These are phyloP conservation scores for Sanguinoderma infundibulare DNA, from an alignment of 1,284 basidiomycete genomes.

Conservation along the genomic window DNA sequence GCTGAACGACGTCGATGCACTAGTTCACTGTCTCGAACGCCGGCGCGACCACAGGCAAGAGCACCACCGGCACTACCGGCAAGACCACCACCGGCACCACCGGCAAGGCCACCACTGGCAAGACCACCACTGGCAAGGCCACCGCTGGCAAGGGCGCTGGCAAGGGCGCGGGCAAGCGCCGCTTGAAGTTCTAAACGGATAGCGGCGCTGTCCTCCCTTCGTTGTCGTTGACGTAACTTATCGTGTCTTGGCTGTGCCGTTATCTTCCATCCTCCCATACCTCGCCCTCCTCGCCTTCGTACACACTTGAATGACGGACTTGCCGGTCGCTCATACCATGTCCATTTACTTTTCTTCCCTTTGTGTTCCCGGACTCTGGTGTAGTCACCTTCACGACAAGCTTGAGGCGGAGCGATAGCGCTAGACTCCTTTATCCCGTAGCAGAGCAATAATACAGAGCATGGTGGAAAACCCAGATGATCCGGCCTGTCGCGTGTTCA, in stretches of 20 bases:
- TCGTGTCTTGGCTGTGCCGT: not conserved
- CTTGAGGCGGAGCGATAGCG: constrained; percentile 19
- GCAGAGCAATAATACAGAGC: constrained; percentile 24
- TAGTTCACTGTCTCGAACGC: constrained; percentile 36
- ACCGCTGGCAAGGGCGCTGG: not conserved
- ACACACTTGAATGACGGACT: not conserved
- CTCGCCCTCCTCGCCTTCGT: not conserved
- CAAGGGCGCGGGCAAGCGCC: constrained; percentile 17
- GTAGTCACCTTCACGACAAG: constrained; percentile 7
- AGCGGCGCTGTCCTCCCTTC: not conserved
- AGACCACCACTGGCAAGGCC: not conserved
- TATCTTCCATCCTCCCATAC: not conserved
- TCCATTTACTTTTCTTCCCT: not conserved
- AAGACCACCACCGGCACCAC: not conserved
- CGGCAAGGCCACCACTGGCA: not conserved
- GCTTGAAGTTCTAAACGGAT: constrained; percentile 11
- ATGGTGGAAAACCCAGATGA: constrained; percentile 16
- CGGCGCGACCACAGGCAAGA: constrained; percentile 31
- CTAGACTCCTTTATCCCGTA: constrained; percentile 9
- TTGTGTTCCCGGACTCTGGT: constrained; percentile 1
- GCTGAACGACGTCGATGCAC: not conserved
- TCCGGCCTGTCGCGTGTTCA: not conserved
- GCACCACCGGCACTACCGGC: constrained; percentile 16
- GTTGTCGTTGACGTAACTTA: too few species aligned
- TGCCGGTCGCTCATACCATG: not conserved